Base-by-base conservation (phyloP, 2,329 filamentous ascomycete species). In the Penicillium sp. region DNA sequence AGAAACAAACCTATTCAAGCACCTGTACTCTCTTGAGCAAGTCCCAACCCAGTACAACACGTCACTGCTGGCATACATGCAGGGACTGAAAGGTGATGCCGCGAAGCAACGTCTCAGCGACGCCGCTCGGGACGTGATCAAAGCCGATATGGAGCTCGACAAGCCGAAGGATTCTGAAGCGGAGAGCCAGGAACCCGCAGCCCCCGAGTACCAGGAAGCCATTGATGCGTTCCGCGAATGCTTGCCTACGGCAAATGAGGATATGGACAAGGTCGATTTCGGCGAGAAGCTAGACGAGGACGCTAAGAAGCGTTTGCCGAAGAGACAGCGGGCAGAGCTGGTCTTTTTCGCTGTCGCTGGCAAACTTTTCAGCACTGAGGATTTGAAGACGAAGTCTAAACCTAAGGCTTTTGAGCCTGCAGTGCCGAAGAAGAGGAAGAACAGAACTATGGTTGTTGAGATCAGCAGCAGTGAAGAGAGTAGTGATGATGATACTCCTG, bases 1-100 rank as follows among this genome's bases (percentile, higher is more conserved):
- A 65, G 91, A 96, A 70, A 88, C 85, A 46, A 82, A 88, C 59
- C 77, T 96, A 11, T 81, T 96, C 65, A 92, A 93, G 69, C 84
- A 95, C 74, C 73, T 87, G 38, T 88, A 95, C 66, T 83, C 88
- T 58, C 73, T 83, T 56, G 80, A 83, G 60, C 80, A 81, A 36
- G 80, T 96, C 36, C 88, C 90, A 0, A 73, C 83, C 13, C 74
- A 79, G 51, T 81, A 92, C 70, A 83, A 88, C 50, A 72, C 80
- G 39, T 77, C 83, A 18, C 82, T 96, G 35, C 81, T 86, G 64
- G 78, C 82, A 43, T 97, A 96, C 72, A 81, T 96, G 56, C 76
- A 80, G 50, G 89, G 89, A 42, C 72, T 96, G 48, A 85, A 91
- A 72, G 88, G 90, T 31, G 81, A 80, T 53, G 84, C 84, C 5